Conservation (phyloP, 73 alveolate genomes). For the Uronychia setigera region DNA sequence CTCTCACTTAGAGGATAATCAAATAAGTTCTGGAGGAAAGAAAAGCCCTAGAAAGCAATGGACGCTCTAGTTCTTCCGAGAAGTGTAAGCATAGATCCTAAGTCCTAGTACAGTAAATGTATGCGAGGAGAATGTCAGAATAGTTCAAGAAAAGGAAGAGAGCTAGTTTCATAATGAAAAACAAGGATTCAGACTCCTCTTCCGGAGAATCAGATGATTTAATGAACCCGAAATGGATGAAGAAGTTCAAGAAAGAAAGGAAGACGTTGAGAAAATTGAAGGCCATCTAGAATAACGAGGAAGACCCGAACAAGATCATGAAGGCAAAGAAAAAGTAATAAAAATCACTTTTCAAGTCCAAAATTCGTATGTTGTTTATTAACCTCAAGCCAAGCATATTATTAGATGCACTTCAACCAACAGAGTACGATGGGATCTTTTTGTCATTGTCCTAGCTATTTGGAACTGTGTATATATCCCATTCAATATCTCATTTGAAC, state of each 20-base stretch:
- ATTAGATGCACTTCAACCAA: neutral
- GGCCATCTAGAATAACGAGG: neutral
- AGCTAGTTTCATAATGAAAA: no score
- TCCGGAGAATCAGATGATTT: neutral
- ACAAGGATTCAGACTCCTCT: neutral
- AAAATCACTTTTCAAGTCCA: neutral
- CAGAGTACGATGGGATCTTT: slow-evolving; percentile 39
- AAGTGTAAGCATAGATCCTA: neutral
- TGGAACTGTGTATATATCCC: slow-evolving; percentile 30
- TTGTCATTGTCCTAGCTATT: slow-evolving; percentile 28
- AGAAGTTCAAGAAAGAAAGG: neutral
- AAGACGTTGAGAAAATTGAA: neutral
- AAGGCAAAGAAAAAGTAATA: neutral
- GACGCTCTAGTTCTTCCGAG: no score
- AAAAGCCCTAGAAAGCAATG: neutral
- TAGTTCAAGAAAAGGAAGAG: neutral
- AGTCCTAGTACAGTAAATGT: neutral
- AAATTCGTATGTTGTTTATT: neutral
- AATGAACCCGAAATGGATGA: neutral
- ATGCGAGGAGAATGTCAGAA: neutral
- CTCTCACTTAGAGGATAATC: neutral
- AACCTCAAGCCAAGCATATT: neutral
- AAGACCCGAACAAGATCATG: neutral
- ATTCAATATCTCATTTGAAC: slow-evolving; percentile 15
- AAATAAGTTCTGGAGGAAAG: neutral